A percentile compares a stretch with the other conserved stretches of the same genome.
These are phyloP conservation scores for Exsudoporus floridanus DNA, from an alignment of 1,284 basidiomycete species.

Conservation along the genomic window DNA sequence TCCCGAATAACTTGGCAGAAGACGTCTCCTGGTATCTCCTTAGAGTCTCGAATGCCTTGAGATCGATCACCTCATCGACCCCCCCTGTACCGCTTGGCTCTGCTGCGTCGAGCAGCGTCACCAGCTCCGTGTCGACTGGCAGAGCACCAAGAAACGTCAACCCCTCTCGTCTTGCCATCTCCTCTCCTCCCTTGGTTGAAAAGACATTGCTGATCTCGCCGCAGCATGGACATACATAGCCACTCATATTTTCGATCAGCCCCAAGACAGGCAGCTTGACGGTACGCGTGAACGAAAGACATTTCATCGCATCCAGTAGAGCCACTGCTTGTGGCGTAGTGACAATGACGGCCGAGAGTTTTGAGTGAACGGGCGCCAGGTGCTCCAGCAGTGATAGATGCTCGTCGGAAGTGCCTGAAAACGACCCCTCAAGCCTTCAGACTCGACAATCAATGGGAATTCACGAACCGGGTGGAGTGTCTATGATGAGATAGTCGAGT, in stretches of 20 bases:
- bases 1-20: slow-evolving; percentile 59
- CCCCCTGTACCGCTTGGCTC: slow-evolving; percentile 27
- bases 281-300: slow-evolving; percentile 90
- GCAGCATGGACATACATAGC: slow-evolving; percentile 95
- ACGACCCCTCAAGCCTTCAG: slow-evolving; percentile 9
- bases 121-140: slow-evolving; percentile 92
- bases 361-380: slow-evolving; percentile 80
- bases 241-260: slow-evolving; percentile 98
- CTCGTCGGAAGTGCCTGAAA: slow-evolving; percentile 92
- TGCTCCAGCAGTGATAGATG: slow-evolving; percentile 96
- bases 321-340: slow-evolving; percentile 98
- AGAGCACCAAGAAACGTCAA: slow-evolving; percentile 85
- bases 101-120: slow-evolving; percentile 81
- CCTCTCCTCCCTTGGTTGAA: slow-evolving; percentile 90
- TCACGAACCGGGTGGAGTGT: slow-evolving; percentile 90
- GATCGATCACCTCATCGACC: slow-evolving; percentile 15
- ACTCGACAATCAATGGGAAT: not conserved
- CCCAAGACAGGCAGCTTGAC: slow-evolving; percentile 89
- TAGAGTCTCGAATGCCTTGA: slow-evolving; percentile 48
- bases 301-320: slow-evolving; percentile 93
- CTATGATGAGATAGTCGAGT: slow-evolving; percentile 93
- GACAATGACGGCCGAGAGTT: slow-evolving; percentile 84
- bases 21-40: slow-evolving; percentile 58
- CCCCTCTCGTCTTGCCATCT: slow-evolving; percentile 76
- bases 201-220: slow-evolving; percentile 94